These are phyloP conservation scores for Apiotrichum veenhuisii DNA, from an alignment of 1,284 basidiomycete species.

Conservation along the genomic window DNA sequence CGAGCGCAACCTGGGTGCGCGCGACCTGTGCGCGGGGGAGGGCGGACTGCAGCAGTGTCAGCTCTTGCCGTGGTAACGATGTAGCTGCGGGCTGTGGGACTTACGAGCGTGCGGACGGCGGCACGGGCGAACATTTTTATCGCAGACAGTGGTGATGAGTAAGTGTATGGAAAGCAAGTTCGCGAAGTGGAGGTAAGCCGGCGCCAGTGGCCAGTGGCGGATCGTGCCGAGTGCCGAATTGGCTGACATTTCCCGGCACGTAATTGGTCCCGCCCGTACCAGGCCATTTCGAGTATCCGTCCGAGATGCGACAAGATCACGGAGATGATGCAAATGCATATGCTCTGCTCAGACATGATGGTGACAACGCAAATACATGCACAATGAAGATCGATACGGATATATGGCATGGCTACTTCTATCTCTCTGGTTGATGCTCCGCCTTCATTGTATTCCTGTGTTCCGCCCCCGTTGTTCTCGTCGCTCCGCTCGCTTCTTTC, in stretches of 20 bases:
- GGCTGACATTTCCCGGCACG: background rate
- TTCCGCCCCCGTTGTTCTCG: background rate
- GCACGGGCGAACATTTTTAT: conserved; percentile 44
- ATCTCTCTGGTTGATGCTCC: background rate
- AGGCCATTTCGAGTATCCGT: background rate
- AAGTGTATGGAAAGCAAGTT: background rate
- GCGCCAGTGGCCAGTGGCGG: background rate
- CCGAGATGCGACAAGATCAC: background rate
- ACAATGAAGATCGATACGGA: background rate
- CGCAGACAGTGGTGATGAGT: background rate
- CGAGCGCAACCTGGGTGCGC: conserved; percentile 28
- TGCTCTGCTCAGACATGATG: too few relatives aligned
- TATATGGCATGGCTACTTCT: background rate
- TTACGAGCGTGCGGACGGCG: conserved; percentile 44
- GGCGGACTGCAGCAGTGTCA: conserved; percentile 35
- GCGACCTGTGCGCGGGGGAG: conserved; percentile 40
- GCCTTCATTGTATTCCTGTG: too few relatives aligned
- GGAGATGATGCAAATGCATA: too few relatives aligned
- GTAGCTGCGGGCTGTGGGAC: conserved; percentile 3
- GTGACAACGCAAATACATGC: background rate
- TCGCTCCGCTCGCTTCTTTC: background rate
- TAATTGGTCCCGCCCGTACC: conserved; percentile 6
- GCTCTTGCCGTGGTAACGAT: background rate
- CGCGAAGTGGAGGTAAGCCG: background rate
- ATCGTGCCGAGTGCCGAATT: background rate